Evolutionary conservation across 148 eudicot genomes (phyloP).

Genomic region (Suaeda aralocaspica): DNA sequence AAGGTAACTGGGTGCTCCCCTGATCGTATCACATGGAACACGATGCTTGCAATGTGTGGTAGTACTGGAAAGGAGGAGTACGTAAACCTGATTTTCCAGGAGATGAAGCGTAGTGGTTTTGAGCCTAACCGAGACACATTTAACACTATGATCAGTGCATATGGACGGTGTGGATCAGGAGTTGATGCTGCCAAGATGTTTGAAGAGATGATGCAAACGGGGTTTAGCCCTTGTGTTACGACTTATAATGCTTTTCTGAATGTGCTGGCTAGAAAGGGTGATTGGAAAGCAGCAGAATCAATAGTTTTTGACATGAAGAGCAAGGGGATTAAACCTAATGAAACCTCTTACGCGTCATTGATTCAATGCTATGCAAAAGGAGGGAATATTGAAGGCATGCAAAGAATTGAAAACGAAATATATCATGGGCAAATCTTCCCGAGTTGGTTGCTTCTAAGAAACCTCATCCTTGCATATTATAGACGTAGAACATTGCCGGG

Average conservation of each 20-base stretch:
- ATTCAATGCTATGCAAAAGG: constrained; percentile 78
- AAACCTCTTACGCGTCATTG: constrained; percentile 68
- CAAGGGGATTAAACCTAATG: constrained; percentile 82
- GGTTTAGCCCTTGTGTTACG: constrained; percentile 67
- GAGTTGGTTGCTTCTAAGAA: constrained; percentile 80
- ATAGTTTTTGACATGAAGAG: constrained; percentile 65
- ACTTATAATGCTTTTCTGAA: constrained; percentile 85
- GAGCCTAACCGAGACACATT: constrained; percentile 90
- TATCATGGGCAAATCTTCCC: constrained; percentile 68
- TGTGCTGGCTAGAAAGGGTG: constrained; percentile 74
- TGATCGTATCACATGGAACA: constrained; percentile 85
- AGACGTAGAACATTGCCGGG: constrained; percentile 63
- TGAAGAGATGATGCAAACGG: constrained; percentile 74
- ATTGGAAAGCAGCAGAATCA: constrained; percentile 68
- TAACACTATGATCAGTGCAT: constrained; percentile 78
- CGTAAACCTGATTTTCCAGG: constrained; percentile 65
- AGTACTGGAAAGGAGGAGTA: constrained; percentile 60
- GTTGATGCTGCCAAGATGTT: constrained; percentile 60
- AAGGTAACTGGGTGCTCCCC: constrained; percentile 72
- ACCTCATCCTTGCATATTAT: constrained; percentile 63
- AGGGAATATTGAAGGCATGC: constrained; percentile 56
- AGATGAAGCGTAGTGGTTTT: constrained; percentile 90
- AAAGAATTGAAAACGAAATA: constrained; percentile 50
- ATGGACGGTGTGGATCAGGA: constrained; percentile 74
- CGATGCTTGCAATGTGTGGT: constrained; percentile 80